Base-by-base conservation (phyloP, 192 early-diverging fungal genomes). In the Podochytrium sp. region DNA sequence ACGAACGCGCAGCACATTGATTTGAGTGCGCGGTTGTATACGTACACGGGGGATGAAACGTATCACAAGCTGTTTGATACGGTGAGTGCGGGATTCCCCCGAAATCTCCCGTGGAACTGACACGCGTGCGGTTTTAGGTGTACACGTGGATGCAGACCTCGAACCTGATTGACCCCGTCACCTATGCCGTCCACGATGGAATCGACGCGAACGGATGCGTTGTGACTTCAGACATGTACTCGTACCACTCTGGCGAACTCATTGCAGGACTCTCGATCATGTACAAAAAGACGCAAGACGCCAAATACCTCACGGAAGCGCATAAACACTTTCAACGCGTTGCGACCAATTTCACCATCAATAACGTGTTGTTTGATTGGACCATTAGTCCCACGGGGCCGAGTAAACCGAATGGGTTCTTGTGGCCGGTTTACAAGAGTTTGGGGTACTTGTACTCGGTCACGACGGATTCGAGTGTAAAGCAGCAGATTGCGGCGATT, bases 1-100 rank as follows among this genome's bases (percentile, higher is more conserved):
- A 77, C 84, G 10, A 80, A 85, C 68, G 76, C 61, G 0, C 73
- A 85, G 66, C 62, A 68, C 29, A 53, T 85, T 34, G 57, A 67
- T 7, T 33, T 85, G 33, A 58, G 67, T 55, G 81, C 81, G 1
- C 55, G 84, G 52, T 60, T 85, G 29, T 71, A 67, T 38, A 39
- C 57, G 30, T 39, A 75, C 23, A 81, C 75, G 2, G 55, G 58
- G 2, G 73, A 80, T 65, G 32, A 53, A 47, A 74, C 68, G 37
- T 82, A 82, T 60, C 23, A 63, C 37, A 62, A 81, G 2, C 30
- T 38, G 42, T 74, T 73, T 2, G 63, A 77, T 2, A 33, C n/a
- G n/a, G n/a, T n/a, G n/a, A n/a, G n/a, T n/a, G n/a, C n/a, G n/a
- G 55, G 27, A 42, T 62, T 5, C n/a, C n/a, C n/a, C n/a, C 10